Evolutionary conservation across 495 filamentous ascomycete genomes (phyloP).

Genomic region (Annulohypoxylon stygium): DNA sequence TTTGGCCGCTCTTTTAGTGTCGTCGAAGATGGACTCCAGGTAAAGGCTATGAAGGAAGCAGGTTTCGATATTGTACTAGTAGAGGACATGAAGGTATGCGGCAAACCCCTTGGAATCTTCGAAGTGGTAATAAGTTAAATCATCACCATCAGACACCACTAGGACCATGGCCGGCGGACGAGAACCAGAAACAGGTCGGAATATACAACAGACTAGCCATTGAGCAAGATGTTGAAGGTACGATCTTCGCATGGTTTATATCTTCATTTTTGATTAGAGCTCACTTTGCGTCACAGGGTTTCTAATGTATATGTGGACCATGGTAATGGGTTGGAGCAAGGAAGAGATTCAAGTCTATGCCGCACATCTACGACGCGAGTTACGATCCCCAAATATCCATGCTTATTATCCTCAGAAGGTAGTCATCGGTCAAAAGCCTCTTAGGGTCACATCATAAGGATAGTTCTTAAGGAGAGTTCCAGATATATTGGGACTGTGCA

Average conservation of each 20-base stretch:
- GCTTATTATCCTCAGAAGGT: conserved; percentile 49
- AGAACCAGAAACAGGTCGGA: conserved; percentile 64
- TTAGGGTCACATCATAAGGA: not conserved
- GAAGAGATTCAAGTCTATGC: conserved; percentile 55
- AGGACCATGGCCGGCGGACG: conserved; percentile 65
- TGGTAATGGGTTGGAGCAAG: conserved; percentile 50
- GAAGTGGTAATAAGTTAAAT: not conserved
- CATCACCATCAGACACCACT: conserved; percentile 54
- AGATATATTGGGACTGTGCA: not conserved
- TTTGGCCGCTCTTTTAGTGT: conserved; percentile 64
- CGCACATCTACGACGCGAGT: conserved; percentile 52
- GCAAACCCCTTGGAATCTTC: not conserved
- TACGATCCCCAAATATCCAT: conserved; percentile 47
- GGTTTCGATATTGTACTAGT: conserved; percentile 61
- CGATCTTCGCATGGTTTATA: not conserved
- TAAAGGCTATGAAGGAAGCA: conserved; percentile 51
- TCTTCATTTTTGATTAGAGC: not conserved
- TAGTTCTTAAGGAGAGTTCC: too few species aligned
- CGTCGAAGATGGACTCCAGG: conserved; percentile 54
- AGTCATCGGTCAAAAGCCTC: conserved; percentile 55
- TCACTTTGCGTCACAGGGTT: conserved; percentile 45
- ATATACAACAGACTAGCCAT: conserved; percentile 46
- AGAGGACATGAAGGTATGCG: conserved; percentile 57
- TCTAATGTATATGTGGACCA: conserved; percentile 50
- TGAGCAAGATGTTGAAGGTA: conserved; percentile 51